phyloP scores from a whole-genome alignment of 108 stramenopile species.

The Skeletonema menzelii region DNA sequence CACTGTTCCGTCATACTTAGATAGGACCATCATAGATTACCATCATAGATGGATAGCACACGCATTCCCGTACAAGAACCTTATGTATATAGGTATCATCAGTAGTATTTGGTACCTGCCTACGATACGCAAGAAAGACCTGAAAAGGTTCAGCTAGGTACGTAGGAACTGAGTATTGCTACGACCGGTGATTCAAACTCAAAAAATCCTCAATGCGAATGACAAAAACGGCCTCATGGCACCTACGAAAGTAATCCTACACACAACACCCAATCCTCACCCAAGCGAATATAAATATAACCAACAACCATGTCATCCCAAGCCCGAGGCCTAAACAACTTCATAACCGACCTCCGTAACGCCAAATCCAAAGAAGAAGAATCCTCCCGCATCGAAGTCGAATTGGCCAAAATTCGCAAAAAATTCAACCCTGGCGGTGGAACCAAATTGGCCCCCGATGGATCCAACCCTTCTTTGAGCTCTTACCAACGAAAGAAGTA shows the following conservation, averaged over 20 bases:
- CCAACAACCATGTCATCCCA: conserved; percentile 65
- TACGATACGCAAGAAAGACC: not conserved
- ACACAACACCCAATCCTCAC: no score
- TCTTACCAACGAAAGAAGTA: conserved; percentile 97
- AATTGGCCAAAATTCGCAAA: conserved; percentile 98
- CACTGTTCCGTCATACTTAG: no score
- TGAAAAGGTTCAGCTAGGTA: no score
- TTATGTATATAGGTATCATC: no score
- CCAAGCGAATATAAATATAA: no score
- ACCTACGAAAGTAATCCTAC: no score
- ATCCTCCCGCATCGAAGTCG: conserved; percentile 91
- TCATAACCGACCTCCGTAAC: conserved; percentile 90
- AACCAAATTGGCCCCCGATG: conserved; percentile 67
- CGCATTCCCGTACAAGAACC: no score
- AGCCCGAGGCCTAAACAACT: conserved; percentile 90
- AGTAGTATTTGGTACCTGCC: no score
- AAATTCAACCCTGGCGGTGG: conserved; percentile 90
- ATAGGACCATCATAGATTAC: no score
- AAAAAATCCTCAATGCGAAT: not conserved
- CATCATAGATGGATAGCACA: no score
- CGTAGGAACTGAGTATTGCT: no score
- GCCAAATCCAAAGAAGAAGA: conserved; percentile 93
- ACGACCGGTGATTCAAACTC: no score
- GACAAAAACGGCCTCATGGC: not conserved
- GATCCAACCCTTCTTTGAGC: conserved; percentile 72